Evolutionary conservation across 768 basidiomycete genomes (phyloP).

Genomic region (Inosperma sp.): DNA sequence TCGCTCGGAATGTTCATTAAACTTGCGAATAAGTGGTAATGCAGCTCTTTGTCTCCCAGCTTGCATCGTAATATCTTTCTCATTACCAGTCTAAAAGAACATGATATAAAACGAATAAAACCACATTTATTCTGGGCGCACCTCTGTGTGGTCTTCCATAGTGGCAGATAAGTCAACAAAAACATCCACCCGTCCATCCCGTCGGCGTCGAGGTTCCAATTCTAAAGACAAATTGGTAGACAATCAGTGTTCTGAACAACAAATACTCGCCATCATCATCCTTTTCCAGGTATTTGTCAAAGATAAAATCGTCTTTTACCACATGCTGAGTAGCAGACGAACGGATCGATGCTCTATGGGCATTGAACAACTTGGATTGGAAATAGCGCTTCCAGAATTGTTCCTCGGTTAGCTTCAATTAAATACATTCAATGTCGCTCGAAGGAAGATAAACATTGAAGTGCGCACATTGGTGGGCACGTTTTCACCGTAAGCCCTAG

Average conservation of each 20-base stretch:
- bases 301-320: constrained; percentile 87
- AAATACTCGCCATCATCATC: constrained; percentile 80
- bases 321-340: constrained; percentile 80
- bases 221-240: constrained; percentile 38
- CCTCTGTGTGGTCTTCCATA: constrained; percentile 86
- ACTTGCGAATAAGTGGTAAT: constrained; percentile 90
- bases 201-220: constrained; percentile 68
- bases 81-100: constrained; percentile 74
- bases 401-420: constrained; percentile 71
- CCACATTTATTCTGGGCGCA: constrained; percentile 24
- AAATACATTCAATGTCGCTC: constrained; percentile 12
- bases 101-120: constrained; percentile 5
- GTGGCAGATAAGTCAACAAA: constrained; percentile 88
- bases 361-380: constrained; percentile 91
- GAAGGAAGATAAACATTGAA: constrained; percentile 10
- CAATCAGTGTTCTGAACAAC: not conserved
- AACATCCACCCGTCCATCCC: constrained; percentile 63
- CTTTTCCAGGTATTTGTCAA: constrained; percentile 94
- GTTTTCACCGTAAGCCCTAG: constrained; percentile 87
- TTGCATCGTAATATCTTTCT: constrained; percentile 92
- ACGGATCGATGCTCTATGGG: constrained; percentile 88
- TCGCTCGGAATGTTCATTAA: constrained; percentile 95
- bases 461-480: constrained; percentile 74
- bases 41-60: constrained; percentile 85
- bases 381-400: constrained; percentile 98